Base-by-base conservation (phyloP, 306 rosid genomes). In the Ammopiptanthus mongolicus region DNA sequence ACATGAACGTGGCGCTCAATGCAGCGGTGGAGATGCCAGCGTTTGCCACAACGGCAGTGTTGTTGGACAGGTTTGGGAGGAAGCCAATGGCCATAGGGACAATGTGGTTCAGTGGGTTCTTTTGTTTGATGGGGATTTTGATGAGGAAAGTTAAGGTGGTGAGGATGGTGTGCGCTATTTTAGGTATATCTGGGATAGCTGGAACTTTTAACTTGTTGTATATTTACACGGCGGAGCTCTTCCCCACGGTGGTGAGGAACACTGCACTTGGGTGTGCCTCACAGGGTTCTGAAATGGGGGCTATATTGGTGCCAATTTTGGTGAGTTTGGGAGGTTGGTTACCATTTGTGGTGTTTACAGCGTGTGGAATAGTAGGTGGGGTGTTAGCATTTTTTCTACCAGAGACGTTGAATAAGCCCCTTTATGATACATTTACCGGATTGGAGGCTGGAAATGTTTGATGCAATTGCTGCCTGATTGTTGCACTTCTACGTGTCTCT, bases 11-110 rank as follows among this genome's bases (percentile, higher is more conserved):
- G 3, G 18, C 78, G 0, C 74, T 88, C 7, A 90, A 90, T 11
- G 92, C 96, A 0, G 77, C 86, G n/a, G 93, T 91, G 3, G 96
- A 90, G 67, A 88, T 90, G 88, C 96, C 96, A 0, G 96, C 96
- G 0, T 90, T 76, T 22, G 13, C 75, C 0, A 81, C 88, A 23
- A 88, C 96, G 0, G 96, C 93, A 0, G 3, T 88, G 1, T 19
- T 90, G 56, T 51, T 90, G 12, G 91, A 90, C 67, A 74, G 28
- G 71, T 78, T 77, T 1, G 96, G 79, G 41, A 74, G 79, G 71
- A 74, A 79, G 82, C 93, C 96, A 0, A 46, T 90, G 36, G 17
- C 42, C 39, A 81, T 85, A 1, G 89, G 91, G 74, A 89, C 91
- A 0, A 3, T 89, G 13, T 86, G 91, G 93, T 89, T 89, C 21